Base-by-base conservation (phyloP, 805 yeast species). In the Teunomyces atbi region DNA sequence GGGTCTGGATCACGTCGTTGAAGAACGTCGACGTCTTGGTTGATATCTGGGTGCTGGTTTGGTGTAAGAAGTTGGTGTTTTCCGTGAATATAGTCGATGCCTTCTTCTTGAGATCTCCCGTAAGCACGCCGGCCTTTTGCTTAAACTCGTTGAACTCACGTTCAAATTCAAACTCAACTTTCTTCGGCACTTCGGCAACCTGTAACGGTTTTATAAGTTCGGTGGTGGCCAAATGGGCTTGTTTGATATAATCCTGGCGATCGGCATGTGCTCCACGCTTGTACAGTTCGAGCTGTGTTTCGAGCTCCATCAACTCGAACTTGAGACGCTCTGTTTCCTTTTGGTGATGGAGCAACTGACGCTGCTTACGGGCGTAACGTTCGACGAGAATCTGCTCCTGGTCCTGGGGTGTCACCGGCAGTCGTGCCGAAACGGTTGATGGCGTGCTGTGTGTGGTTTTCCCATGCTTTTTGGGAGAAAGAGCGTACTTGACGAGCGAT, bases 401-500 rank as follows among this genome's bases (percentile, higher is more conserved):
- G 11, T 23, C 32, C n/a, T 20, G 26, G 3, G 26, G 26, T 4
- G 26, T 23, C 11, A 7, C 11, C 11, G 26, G 20, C 16, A 12
- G 38, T 35, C 23, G 38, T 35, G 35, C 19, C 6, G 36, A 33
- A 7, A 33, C 36, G 11, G 36, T 21, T 5, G 39, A 36, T 20
- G 28, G n/a, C 6, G 18, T 36, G 15, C 33, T 19, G 39, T 36
- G 28, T 8, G 16, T 15, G 36, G 36, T 16, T 19, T 3, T 33
- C 11, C 4, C n/a, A 12, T n/a, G 20, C 41, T 28, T 39, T 15
- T 23, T 34, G 16, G 30, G 29, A 8, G 57, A 51, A 19, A 73
- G 46, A 0, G 75, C 61, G 52, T 77, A 74, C 50, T 75, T 77
- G 13, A 68, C 76, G 30, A 78, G 56, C 84, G 83, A 0, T 83